Evolutionary conservation across 2,329 filamentous ascomycete species (phyloP).

Genomic region (Sclerotinia minor): DNA sequence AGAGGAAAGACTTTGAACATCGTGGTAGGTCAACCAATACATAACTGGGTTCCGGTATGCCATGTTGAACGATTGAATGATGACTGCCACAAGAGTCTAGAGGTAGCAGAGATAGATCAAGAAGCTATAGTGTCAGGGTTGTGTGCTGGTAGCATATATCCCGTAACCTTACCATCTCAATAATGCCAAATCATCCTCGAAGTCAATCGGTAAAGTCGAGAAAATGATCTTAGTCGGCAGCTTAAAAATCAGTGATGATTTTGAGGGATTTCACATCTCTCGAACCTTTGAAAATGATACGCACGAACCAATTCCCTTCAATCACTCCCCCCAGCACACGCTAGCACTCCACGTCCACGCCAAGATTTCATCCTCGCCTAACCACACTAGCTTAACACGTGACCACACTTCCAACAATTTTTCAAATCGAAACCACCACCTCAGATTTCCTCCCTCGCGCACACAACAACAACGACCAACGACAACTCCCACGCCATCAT

Average conservation of each 20-base stretch:
- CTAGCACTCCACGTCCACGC: not conserved
- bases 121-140: no score
- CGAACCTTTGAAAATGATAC: not conserved
- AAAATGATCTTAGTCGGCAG: no score
- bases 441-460: conserved; percentile 9
- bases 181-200: not conserved
- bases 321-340: no score
- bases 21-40: not conserved
- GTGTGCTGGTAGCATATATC: no score
- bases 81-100: not conserved
- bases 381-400: not conserved
- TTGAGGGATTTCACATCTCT: not conserved
- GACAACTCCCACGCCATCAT: conserved; percentile 25
- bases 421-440: not conserved
- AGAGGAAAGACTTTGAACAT: not conserved
- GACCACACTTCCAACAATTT: conserved; percentile 12
- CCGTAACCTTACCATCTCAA: no score
- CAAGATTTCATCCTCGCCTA: conserved; percentile 19
- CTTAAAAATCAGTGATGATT: no score
- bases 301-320: no score
- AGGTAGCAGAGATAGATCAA: no score
- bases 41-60: no score
- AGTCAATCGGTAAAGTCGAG: no score
- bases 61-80: not conserved
- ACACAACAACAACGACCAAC: conserved; percentile 13